A percentile compares a stretch with the other conserved stretches of the same genome.
Conservation (phyloP, 164 flowering plant species). For the Cinnamomum micranthum region DNA sequence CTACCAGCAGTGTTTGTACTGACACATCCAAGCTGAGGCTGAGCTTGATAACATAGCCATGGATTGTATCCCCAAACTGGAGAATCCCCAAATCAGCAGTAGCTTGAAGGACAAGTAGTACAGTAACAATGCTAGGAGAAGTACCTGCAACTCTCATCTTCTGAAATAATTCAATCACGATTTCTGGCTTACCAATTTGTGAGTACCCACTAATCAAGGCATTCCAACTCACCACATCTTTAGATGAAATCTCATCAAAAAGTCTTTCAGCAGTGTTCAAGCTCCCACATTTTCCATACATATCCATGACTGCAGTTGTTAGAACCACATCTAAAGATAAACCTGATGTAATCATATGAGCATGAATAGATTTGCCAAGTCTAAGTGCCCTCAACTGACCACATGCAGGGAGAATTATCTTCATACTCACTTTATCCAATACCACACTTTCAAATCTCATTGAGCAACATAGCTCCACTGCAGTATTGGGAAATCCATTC, state of each 20-base stretch:
- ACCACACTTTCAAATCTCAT: conserved; percentile 8
- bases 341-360: conserved; percentile 9
- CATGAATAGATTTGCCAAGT: conserved; percentile 19
- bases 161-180: conserved; percentile 11
- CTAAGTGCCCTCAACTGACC: conserved; percentile 6
- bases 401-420: conserved; percentile 15
- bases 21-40: conserved; percentile 8
- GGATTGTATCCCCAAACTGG: conserved; percentile 4
- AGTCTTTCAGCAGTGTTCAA: conserved; percentile 16
- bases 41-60: conserved; percentile 12
- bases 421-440: not conserved
- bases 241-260: conserved; percentile 3
- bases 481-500: conserved; percentile 7
- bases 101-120: conserved; percentile 17
- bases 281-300: conserved; percentile 46
- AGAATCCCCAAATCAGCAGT: conserved; percentile 12
- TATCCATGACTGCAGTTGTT: conserved; percentile 22
- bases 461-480: conserved; percentile 17
- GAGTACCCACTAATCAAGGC: conserved; percentile 17
- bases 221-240: conserved; percentile 22
- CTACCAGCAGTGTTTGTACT: conserved; percentile 16
- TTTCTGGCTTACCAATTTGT: not conserved
- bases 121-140: conserved; percentile 9
- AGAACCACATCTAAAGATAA: conserved; percentile 4
- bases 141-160: conserved; percentile 6